Evolutionary conservation across 2,329 filamentous ascomycete species (phyloP).

Genomic region (Fusarium domesticum): DNA sequence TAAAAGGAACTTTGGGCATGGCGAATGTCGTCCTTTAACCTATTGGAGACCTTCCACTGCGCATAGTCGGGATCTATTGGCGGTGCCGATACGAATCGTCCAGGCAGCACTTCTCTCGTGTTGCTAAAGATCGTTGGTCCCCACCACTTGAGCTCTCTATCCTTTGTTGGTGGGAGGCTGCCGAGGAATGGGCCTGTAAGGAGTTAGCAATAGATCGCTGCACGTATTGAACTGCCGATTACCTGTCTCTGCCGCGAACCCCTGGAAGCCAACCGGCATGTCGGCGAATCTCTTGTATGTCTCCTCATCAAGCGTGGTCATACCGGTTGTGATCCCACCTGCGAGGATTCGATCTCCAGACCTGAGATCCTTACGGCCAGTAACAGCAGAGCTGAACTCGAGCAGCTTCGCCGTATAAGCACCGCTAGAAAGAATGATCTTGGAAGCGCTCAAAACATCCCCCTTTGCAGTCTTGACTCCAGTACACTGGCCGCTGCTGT

Average conservation of each 20-base stretch:
- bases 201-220: conserved; percentile 26
- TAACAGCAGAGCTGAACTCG: conserved; percentile 47
- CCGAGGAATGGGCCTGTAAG: conserved; percentile 54
- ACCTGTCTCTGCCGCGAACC: conserved; percentile 38
- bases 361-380: conserved; percentile 46
- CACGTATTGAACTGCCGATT: conserved; percentile 19
- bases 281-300: conserved; percentile 44
- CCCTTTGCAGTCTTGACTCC: conserved; percentile 51
- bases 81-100: conserved; percentile 54
- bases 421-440: conserved; percentile 53
- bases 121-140: conserved; percentile 59
- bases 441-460: conserved; percentile 44
- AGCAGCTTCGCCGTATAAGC: conserved; percentile 57
- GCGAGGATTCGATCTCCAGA: conserved; percentile 55
- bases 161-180: conserved; percentile 52
- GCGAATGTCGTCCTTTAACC: conserved; percentile 57
- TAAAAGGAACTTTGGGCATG: conserved; percentile 57
- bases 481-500: conserved; percentile 40
- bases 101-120: conserved; percentile 50
- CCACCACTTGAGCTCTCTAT: conserved; percentile 58
- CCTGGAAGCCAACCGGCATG: conserved; percentile 49
- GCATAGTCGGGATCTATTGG: conserved; percentile 55
- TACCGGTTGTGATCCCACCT: conserved; percentile 57
- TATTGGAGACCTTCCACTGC: conserved; percentile 58
- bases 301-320: conserved; percentile 49